Percentiles rank a stretch among this genome's conserved stretches.
These are phyloP conservation scores for Rhypophila decipiens DNA, from an alignment of 495 filamentous ascomycete species.

Conservation along the genomic window DNA sequence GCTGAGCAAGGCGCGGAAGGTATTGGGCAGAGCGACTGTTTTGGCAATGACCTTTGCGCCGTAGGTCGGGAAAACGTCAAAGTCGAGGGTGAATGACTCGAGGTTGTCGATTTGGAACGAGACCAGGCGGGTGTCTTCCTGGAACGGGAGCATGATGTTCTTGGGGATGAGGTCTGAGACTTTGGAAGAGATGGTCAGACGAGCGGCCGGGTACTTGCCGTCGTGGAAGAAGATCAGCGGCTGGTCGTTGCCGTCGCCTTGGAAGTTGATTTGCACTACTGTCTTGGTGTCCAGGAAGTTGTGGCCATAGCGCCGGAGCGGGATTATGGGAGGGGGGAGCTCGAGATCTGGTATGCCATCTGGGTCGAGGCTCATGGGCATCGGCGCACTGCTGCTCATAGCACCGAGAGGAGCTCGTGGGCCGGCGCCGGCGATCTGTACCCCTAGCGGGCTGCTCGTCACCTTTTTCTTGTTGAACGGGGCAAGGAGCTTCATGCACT, in stretches of 20 bases:
- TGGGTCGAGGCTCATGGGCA: conserved; percentile 63
- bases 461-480: conserved; percentile 36
- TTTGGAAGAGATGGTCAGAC: conserved; percentile 93
- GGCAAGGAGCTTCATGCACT: conserved; percentile 86
- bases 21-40: conserved; percentile 79
- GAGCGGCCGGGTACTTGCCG: conserved; percentile 89
- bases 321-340: conserved; percentile 92
- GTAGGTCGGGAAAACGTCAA: conserved; percentile 96
- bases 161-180: conserved; percentile 91
- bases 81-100: conserved; percentile 88
- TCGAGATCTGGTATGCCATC: conserved; percentile 91
- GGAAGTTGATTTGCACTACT: conserved; percentile 84
- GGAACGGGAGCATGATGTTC: conserved; percentile 89
- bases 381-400: conserved; percentile 44
- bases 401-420: conserved; percentile 28
- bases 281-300: conserved; percentile 98
- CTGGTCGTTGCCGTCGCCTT: conserved; percentile 53
- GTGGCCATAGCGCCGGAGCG: conserved; percentile 87
- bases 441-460: conserved; percentile 22
- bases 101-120: conserved; percentile 95
- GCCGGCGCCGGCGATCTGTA: conserved; percentile 17
- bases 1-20: conserved; percentile 66
- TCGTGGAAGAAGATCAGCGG: conserved; percentile 89
- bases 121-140: conserved; percentile 85
- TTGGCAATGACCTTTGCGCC: conserved; percentile 95